Conservation (phyloP, 768 basidiomycete genomes). For the Hortiboletus flavorubellus region DNA sequence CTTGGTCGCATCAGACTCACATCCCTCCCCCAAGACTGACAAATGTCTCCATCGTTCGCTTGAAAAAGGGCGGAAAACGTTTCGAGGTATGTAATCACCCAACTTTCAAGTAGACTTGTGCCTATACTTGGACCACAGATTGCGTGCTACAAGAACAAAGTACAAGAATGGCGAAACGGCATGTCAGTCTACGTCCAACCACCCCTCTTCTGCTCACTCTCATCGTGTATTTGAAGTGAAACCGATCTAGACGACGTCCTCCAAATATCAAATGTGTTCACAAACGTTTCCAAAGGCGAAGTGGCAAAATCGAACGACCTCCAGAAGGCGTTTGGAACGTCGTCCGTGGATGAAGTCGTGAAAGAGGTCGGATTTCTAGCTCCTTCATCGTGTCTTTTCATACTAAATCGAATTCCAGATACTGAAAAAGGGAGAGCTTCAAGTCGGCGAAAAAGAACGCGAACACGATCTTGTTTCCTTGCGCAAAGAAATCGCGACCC, state of each 20-base stretch:
- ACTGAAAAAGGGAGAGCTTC: constrained; percentile 92
- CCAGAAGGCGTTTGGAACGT: constrained; percentile 85
- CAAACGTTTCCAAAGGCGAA: constrained; percentile 95
- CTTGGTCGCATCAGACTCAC: not conserved
- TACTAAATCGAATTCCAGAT: constrained; percentile 51
- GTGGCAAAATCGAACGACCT: constrained; percentile 87
- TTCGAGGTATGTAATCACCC: constrained; percentile 66
- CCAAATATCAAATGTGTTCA: constrained; percentile 94
- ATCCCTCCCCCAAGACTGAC: constrained; percentile 62
- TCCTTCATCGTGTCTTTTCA: not conserved
- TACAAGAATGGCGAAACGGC: constrained; percentile 92
- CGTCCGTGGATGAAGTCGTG: constrained; percentile 66
- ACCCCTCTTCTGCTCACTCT: not conserved
- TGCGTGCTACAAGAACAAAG: constrained; percentile 99
- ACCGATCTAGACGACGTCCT: constrained; percentile 92
- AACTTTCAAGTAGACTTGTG: not conserved
- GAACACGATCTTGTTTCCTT: constrained; percentile 83
- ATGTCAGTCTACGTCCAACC: constrained; percentile 51
- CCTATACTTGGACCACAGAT: constrained; percentile 47
- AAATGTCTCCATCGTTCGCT: constrained; percentile 92
- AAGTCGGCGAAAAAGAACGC: constrained; percentile 96
- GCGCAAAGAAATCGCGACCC: constrained; percentile 86
- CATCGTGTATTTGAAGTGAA: constrained; percentile 51
- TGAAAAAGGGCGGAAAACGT: constrained; percentile 96
- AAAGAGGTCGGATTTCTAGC: constrained; percentile 59